These are phyloP conservation scores for Dryas alaskensis DNA, from an alignment of 306 rosid species.

Conservation along the genomic window DNA sequence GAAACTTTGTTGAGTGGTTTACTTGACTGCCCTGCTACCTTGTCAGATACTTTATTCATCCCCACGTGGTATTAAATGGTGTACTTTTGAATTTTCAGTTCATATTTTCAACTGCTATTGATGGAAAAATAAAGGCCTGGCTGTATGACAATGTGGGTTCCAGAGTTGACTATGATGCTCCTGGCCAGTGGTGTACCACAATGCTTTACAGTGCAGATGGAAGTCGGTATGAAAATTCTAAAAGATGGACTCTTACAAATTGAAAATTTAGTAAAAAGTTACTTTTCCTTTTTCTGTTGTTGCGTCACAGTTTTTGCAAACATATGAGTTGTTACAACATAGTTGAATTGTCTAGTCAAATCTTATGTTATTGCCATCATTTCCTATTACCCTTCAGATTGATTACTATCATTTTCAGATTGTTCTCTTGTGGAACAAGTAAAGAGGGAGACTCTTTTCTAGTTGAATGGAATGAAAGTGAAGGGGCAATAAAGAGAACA, in stretches of 20 bases:
- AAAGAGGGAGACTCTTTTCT: slow-evolving; percentile 81
- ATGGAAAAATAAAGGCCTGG: slow-evolving; percentile 96
- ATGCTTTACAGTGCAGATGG: slow-evolving; percentile 89
- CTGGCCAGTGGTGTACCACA: slow-evolving; percentile 81
- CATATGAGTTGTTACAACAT: background rate
- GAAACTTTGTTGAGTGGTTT: background rate
- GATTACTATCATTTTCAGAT: slow-evolving; percentile 35
- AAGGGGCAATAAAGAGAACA: slow-evolving; percentile 72
- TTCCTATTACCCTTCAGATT: background rate
- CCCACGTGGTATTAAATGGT: slow-evolving; percentile 17
- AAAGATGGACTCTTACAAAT: background rate
- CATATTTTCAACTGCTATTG: slow-evolving; percentile 80
- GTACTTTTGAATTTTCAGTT: slow-evolving; percentile 54
- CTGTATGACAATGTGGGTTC: slow-evolving; percentile 75
- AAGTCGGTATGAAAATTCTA: slow-evolving; percentile 52
- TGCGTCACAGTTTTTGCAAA: background rate
- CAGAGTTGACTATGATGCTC: slow-evolving; percentile 86
- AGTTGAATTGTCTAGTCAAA: background rate
- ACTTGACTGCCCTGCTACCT: background rate
- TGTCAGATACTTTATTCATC: background rate
- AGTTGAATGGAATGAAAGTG: slow-evolving; percentile 90
- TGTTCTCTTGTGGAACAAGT: slow-evolving; percentile 94
- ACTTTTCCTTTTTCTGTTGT: background rate
- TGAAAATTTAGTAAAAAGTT: background rate
- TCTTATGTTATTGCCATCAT: background rate